Conservation (phyloP, 2,329 filamentous ascomycete species). For the Penicillium sp. region DNA sequence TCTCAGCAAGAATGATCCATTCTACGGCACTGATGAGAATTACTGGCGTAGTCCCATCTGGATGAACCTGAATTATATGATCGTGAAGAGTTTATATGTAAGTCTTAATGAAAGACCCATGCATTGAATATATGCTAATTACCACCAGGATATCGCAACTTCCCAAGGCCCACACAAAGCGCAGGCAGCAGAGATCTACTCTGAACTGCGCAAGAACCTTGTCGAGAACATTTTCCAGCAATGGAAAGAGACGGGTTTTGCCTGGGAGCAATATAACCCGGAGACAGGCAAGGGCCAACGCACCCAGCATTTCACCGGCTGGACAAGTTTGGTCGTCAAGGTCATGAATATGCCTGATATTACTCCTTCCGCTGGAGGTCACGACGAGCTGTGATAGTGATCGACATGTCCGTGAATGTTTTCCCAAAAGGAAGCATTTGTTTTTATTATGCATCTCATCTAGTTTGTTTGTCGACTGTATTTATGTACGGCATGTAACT, state of each 20-base stretch:
- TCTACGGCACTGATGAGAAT: constrained; percentile 89
- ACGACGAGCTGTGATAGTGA: constrained; percentile 47
- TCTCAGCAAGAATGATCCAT: constrained; percentile 74
- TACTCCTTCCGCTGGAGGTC: constrained; percentile 23
- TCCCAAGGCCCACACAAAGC: constrained; percentile 61
- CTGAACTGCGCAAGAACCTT: constrained; percentile 72
- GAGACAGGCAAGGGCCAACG: constrained; percentile 90
- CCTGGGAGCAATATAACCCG: constrained; percentile 97
- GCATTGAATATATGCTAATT: not conserved
- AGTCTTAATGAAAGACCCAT: constrained; percentile 34
- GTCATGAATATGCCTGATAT: constrained; percentile 92
- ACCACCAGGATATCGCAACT: constrained; percentile 59
- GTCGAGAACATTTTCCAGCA: constrained; percentile 82
- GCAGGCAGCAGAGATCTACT: constrained; percentile 71
- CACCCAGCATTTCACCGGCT: constrained; percentile 96
- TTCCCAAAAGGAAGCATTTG: not conserved
- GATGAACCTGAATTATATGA: constrained; percentile 95
- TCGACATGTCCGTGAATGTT: not conserved
- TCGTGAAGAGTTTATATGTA: constrained; percentile 72
- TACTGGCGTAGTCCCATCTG: constrained; percentile 95
- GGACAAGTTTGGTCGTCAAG: constrained; percentile 97
- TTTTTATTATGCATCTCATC: not conserved
- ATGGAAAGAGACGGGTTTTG: constrained; percentile 90
- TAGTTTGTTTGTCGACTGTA: not conserved
- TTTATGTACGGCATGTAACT: not conserved